These are phyloP conservation scores for Ceratobasidium sp. DNA, from an alignment of 1,284 basidiomycete species.

Conservation along the genomic window DNA sequence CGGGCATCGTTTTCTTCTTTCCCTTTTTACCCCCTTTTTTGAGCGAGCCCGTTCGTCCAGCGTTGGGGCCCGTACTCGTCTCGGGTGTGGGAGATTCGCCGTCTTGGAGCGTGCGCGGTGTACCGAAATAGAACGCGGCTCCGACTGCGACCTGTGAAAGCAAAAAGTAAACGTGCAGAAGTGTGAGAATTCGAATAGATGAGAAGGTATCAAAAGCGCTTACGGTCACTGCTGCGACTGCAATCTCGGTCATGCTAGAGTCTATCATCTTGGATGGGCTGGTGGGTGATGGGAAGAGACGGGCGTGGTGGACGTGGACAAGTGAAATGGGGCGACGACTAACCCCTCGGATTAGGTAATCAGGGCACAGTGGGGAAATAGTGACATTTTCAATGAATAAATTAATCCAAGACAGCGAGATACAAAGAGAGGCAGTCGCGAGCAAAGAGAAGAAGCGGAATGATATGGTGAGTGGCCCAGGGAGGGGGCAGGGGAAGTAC, in stretches of 20 bases:
- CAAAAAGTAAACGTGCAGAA: neutral
- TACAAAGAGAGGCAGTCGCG: neutral
- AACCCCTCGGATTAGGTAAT: conserved; percentile 27
- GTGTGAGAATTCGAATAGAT: neutral
- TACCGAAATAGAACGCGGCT: conserved; percentile 43
- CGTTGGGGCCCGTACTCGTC: neutral
- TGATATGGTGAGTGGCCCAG: neutral
- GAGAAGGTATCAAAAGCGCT: neutral
- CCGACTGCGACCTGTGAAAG: conserved; percentile 39
- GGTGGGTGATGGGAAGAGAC: neutral
- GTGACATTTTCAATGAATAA: conserved; percentile 19
- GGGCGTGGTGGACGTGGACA: conserved; percentile 42
- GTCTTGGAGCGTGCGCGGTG: conserved; percentile 14
- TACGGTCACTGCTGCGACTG: conserved; percentile 43
- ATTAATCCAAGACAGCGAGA: conserved; percentile 11
- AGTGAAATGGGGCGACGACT: conserved; percentile 25
- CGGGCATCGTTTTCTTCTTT: conserved; percentile 47
- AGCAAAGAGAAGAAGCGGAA: neutral
- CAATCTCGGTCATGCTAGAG: conserved; percentile 42
- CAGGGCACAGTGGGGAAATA: conserved; percentile 15
- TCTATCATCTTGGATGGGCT: conserved; percentile 32
- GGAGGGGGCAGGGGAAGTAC: neutral
- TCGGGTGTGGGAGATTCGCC: conserved; percentile 4
- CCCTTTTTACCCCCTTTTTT: conserved; percentile 46
- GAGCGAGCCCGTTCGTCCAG: neutral